A percentile compares a stretch with the other conserved stretches of the same genome.
Conservation (phyloP, 2,329 filamentous ascomycete species). For the Alternaria burnsii region DNA sequence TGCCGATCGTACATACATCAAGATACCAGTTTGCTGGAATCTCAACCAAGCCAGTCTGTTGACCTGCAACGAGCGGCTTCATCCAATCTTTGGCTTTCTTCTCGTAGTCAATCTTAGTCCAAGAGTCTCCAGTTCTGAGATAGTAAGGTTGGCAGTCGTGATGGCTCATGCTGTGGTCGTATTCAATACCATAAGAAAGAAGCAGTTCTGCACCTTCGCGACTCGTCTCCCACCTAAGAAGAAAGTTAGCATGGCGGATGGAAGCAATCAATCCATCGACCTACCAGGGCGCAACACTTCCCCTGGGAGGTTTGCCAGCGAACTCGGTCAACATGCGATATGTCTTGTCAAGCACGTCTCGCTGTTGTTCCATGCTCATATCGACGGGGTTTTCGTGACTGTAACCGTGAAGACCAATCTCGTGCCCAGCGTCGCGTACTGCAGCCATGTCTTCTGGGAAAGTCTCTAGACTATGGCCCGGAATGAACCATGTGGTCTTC, state of each 20-base stretch:
- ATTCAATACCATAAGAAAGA: constrained; percentile 72
- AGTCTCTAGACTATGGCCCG: constrained; percentile 68
- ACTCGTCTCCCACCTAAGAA: constrained; percentile 68
- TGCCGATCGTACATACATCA: constrained; percentile 47
- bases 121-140: constrained; percentile 69
- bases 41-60: constrained; percentile 70
- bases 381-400: constrained; percentile 74
- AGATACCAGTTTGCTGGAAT: constrained; percentile 73
- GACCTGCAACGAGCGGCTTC: constrained; percentile 68
- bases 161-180: constrained; percentile 73
- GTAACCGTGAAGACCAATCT: constrained; percentile 73
- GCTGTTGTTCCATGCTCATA: constrained; percentile 77
- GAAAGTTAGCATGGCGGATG: constrained; percentile 47
- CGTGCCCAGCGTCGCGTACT: constrained; percentile 69
- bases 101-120: constrained; percentile 73
- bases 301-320: constrained; percentile 72
- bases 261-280: not conserved
- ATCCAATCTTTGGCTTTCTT: constrained; percentile 71
- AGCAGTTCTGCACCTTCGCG: constrained; percentile 71
- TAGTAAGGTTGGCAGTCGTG: constrained; percentile 72
- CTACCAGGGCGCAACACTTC: constrained; percentile 74
- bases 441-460: constrained; percentile 69
- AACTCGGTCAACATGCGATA: constrained; percentile 76
- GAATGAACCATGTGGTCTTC: constrained; percentile 73
- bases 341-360: constrained; percentile 77